These are phyloP conservation scores for Exophiala sp. DNA, from an alignment of 2,329 filamentous ascomycete genomes.

Conservation along the genomic window DNA sequence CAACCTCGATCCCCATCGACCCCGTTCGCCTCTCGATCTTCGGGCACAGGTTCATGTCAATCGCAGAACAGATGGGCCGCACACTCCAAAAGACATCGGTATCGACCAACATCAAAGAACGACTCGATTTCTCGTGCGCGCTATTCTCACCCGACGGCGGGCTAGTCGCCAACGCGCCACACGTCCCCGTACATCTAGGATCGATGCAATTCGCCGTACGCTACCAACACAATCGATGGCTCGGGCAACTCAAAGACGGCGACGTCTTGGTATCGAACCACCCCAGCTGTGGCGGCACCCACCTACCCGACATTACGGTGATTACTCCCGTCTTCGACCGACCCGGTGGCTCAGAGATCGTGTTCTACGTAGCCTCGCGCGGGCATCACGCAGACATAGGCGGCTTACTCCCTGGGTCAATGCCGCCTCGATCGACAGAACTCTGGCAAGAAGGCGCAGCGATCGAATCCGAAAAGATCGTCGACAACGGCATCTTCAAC, in stretches of 20 bases:
- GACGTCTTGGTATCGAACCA: constrained; percentile 77
- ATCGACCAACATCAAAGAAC: constrained; percentile 71
- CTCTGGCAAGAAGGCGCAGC: constrained; percentile 46
- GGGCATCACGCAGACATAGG: constrained; percentile 66
- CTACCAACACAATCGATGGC: constrained; percentile 70
- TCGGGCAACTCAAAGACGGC: constrained; percentile 63
- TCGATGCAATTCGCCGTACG: constrained; percentile 80
- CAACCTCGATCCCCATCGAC: constrained; percentile 50
- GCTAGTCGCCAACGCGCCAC: constrained; percentile 64
- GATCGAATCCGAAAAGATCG: constrained; percentile 39
- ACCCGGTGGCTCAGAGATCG: constrained; percentile 56
- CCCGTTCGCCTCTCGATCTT: constrained; percentile 75
- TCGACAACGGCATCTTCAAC: constrained; percentile 34
- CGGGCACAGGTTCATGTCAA: constrained; percentile 76
- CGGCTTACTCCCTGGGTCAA: constrained; percentile 32
- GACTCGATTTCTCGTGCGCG: constrained; percentile 76
- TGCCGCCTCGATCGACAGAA: constrained; percentile 43
- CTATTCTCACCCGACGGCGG: constrained; percentile 71
- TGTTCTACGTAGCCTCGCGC: constrained; percentile 72
- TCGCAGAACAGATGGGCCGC: constrained; percentile 77
- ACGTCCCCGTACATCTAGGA: constrained; percentile 73
- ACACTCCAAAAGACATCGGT: constrained; percentile 74
- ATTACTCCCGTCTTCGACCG: constrained; percentile 68
- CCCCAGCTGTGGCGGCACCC: constrained; percentile 71
- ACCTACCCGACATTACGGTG: constrained; percentile 72